A percentile compares a stretch with the other conserved stretches of the same genome.
These are phyloP conservation scores for Heterobasidion occidentale DNA, from an alignment of 1,284 basidiomycete genomes.

Conservation along the genomic window DNA sequence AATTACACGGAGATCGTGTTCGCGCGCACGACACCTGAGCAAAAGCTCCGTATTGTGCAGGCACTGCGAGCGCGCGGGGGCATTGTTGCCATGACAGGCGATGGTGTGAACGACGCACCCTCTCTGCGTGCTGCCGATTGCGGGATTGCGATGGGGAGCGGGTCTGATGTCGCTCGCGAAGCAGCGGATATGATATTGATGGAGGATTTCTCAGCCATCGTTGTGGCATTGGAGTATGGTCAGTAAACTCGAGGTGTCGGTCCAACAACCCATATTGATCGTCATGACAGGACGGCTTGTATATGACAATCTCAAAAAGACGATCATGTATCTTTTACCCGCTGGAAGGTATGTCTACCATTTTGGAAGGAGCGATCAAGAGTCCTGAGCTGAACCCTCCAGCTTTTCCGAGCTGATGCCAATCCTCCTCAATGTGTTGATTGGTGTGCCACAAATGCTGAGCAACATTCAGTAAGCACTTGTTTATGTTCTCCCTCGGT, in stretches of 20 bases:
- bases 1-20: conserved; percentile 66
- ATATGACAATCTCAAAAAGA: conserved; percentile 62
- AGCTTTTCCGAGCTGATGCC: conserved; percentile 65
- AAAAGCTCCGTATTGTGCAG: conserved; percentile 65
- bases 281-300: conserved; percentile 41
- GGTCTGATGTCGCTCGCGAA: conserved; percentile 42
- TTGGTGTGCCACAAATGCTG: conserved; percentile 42
- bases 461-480: conserved; percentile 35
- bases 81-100: conserved; percentile 39
- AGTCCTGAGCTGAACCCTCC: neutral
- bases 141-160: conserved; percentile 47
- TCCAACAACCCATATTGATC: conserved; percentile 10
- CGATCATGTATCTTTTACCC: conserved; percentile 38
- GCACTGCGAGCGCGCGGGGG: conserved; percentile 45
- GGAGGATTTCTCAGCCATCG: conserved; percentile 41
- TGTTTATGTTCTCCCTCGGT: conserved; percentile 5
- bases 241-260: conserved; percentile 5
- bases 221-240: conserved; percentile 43
- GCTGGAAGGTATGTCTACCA: conserved; percentile 28
- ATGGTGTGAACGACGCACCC: conserved; percentile 62
- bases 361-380: no score
- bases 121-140: conserved; percentile 49
- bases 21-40: conserved; percentile 66
- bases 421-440: conserved; percentile 46
- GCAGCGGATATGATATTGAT: conserved; percentile 43